These are phyloP conservation scores for Diaporthe eres DNA, from an alignment of 2,329 filamentous ascomycete species.

Conservation along the genomic window DNA sequence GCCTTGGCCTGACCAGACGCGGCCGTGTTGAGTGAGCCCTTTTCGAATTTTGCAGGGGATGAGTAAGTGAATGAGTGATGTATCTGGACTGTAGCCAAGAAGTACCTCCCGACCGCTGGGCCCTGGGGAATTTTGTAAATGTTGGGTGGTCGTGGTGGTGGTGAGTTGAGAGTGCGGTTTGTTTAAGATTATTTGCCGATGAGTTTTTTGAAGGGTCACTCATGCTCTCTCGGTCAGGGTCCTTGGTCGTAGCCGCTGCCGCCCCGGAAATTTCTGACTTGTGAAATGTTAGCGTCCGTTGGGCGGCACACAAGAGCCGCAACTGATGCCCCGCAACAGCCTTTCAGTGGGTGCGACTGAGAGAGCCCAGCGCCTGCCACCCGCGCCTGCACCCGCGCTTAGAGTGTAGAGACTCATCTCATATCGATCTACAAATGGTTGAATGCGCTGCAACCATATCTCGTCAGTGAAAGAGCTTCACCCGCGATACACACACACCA, in stretches of 20 bases:
- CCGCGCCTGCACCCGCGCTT: not conserved
- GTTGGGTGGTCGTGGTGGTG: not conserved
- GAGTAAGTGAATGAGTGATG: not conserved
- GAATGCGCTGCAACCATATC: not conserved
- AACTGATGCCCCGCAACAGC: conserved; percentile 17
- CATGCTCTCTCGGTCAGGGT: not conserved
- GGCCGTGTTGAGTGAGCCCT: not conserved
- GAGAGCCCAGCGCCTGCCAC: conserved; percentile 5
- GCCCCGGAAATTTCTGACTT: conserved; percentile 21
- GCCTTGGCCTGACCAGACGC: not conserved
- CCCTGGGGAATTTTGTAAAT: conserved; percentile 18
- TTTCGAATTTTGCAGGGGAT: not conserved
- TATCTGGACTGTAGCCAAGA: not conserved
- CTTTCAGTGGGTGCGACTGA: conserved; percentile 5
- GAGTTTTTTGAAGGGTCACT: conserved; percentile 17
- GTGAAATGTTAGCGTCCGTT: conserved; percentile 19
- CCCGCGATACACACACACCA: not conserved
- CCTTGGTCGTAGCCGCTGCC: not conserved
- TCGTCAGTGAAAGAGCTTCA: not conserved
- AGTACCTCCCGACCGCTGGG: not conserved
- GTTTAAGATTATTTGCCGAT: not conserved
- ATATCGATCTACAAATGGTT: not conserved
- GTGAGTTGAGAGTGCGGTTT: not conserved
- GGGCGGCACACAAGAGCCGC: not conserved
- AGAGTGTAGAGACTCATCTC: not conserved